phyloP scores from a whole-genome alignment of 2,329 filamentous ascomycete species.

The Fusarium oxysporum region DNA sequence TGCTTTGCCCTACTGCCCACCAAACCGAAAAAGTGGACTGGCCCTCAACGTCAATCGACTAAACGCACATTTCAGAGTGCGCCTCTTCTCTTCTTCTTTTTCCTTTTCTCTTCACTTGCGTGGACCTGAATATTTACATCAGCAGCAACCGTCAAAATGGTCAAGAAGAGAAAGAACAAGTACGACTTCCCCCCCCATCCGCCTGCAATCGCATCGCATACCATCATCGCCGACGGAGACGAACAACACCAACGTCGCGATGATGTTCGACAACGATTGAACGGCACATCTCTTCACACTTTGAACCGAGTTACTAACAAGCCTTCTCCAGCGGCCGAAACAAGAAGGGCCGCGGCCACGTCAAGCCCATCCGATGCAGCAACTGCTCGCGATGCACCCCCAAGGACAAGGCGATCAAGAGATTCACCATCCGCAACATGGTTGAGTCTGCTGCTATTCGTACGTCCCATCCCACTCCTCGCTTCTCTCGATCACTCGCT shows the following conservation, averaged over 20 bases:
- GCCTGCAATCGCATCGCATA: constrained; percentile 14
- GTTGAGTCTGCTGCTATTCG: constrained; percentile 99
- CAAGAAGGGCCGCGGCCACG: constrained; percentile 99
- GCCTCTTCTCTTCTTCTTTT: constrained; percentile 31
- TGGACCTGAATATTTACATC: constrained; percentile 51
- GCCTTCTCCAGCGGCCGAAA: constrained; percentile 82
- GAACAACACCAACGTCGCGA: constrained; percentile 15
- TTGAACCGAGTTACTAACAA: constrained; percentile 30
- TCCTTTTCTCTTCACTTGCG: constrained; percentile 40
- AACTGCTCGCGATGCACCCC: constrained; percentile 87
- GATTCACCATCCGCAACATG: constrained; percentile 99
- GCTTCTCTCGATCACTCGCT: constrained; percentile 17
- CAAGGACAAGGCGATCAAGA: constrained; percentile 99
- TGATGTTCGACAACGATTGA: constrained; percentile 25
- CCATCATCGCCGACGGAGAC: constrained; percentile 25
- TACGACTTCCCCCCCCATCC: constrained; percentile 54
- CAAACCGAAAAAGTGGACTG: constrained; percentile 36
- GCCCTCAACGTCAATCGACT: constrained; percentile 40
- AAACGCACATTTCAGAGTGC: constrained; percentile 50
- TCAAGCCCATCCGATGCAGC: constrained; percentile 93
- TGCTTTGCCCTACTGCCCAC: constrained; percentile 33
- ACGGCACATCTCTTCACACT: background rate
- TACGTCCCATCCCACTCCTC: constrained; percentile 66
- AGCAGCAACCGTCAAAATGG: constrained; percentile 71
- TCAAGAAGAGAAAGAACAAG: constrained; percentile 80